Conservation (phyloP, 2,329 filamentous ascomycete genomes). For the Tolypocladium guangdongense region DNA sequence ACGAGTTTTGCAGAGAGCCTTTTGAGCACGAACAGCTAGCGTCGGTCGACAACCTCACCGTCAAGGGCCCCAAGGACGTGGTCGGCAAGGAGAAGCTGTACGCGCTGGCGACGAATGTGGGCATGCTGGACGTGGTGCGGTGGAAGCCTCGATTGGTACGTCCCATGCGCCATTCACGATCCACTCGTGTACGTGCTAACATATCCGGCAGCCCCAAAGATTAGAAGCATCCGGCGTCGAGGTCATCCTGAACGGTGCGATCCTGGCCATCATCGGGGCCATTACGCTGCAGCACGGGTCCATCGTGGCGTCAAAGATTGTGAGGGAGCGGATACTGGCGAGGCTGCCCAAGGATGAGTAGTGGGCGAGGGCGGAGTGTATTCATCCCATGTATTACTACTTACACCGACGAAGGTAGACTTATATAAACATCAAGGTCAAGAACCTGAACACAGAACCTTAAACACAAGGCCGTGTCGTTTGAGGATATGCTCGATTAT, state of each 20-base stretch:
- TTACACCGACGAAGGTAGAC: slow-evolving; percentile 6
- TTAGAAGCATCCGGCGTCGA: slow-evolving; percentile 63
- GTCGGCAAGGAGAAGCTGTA: slow-evolving; percentile 56
- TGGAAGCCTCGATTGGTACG: slow-evolving; percentile 81
- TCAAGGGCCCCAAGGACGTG: slow-evolving; percentile 47
- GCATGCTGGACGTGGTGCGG: slow-evolving; percentile 64
- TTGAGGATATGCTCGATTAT: background rate
- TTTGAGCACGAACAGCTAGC: slow-evolving; percentile 61
- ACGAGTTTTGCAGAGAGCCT: slow-evolving; percentile 47
- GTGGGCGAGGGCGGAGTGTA: background rate
- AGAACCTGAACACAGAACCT: background rate
- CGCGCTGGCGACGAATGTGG: slow-evolving; percentile 56
- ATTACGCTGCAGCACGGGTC: slow-evolving; percentile 81
- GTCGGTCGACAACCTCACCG: slow-evolving; percentile 61
- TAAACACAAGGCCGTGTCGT: background rate
- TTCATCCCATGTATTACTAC: slow-evolving; percentile 14
- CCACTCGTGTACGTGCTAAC: slow-evolving; percentile 1
- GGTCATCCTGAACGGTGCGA: slow-evolving; percentile 61
- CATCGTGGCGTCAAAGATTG: slow-evolving; percentile 61
- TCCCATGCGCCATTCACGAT: slow-evolving; percentile 1
- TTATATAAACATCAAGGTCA: slow-evolving; percentile 7
- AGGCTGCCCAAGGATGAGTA: slow-evolving; percentile 12
- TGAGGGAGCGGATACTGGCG: slow-evolving; percentile 63
- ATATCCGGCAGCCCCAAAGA: slow-evolving; percentile 42
- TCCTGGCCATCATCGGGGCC: slow-evolving; percentile 83